Evolutionary conservation across 768 basidiomycete species (phyloP).

Genomic region (Psilocybe sp.): DNA sequence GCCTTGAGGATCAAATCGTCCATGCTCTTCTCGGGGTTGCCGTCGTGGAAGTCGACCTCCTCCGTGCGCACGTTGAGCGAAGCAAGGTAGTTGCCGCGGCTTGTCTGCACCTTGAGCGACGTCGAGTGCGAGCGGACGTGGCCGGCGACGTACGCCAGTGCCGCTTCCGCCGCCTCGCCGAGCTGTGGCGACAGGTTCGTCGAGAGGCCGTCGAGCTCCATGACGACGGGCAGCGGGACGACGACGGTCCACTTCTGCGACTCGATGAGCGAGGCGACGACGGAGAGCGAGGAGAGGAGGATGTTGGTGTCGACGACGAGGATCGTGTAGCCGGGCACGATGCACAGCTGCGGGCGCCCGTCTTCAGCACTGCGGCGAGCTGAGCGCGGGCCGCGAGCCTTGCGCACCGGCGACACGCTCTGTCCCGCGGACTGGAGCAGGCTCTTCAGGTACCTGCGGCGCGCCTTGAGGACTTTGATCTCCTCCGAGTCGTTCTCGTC

Average conservation of each 20-base stretch:
- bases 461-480: slow-evolving; percentile 79
- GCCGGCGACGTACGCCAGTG: slow-evolving; percentile 71
- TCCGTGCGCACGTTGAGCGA: slow-evolving; percentile 83
- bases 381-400: slow-evolving; percentile 23
- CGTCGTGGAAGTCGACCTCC: slow-evolving; percentile 64
- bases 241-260: slow-evolving; percentile 83
- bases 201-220: slow-evolving; percentile 93
- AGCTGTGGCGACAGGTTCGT: slow-evolving; percentile 53
- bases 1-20: slow-evolving; percentile 94
- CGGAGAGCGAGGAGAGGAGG: slow-evolving; percentile 75
- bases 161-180: slow-evolving; percentile 69
- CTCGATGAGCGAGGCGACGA: slow-evolving; percentile 76
- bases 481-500: slow-evolving; percentile 70
- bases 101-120: slow-evolving; percentile 92
- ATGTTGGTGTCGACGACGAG: slow-evolving; percentile 97
- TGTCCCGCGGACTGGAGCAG: slow-evolving; percentile 54
- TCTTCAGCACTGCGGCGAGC: slow-evolving; percentile 21
- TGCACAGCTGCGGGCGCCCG: slow-evolving; percentile 42
- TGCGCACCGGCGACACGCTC: slow-evolving; percentile 22
- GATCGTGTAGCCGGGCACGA: slow-evolving; percentile 83
- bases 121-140: slow-evolving; percentile 71
- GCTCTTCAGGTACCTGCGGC: slow-evolving; percentile 68
- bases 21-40: slow-evolving; percentile 69
- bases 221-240: slow-evolving; percentile 91
- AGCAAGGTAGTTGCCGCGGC: slow-evolving; percentile 88